Base-by-base conservation (phyloP, 495 filamentous ascomycete genomes). In the Lasiosphaeria miniovina region DNA sequence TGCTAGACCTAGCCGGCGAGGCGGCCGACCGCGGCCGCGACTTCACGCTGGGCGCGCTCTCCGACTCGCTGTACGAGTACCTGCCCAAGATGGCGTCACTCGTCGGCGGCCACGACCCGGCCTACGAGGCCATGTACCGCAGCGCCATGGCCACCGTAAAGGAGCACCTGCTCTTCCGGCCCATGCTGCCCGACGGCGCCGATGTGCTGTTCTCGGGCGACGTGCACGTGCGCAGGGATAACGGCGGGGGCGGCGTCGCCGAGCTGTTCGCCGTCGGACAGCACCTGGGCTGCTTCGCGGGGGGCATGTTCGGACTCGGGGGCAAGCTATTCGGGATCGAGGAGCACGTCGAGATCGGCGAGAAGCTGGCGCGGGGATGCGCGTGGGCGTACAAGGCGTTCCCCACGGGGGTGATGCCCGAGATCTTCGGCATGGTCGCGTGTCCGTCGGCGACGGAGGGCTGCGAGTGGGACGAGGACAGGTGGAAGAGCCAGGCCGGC, bases 1-100 rank as follows among this genome's bases (percentile, higher is more conserved):
- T 55, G 3, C 64, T 76, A 34, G 59, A 74, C 56, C 71, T 80
- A 38, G 62, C 62, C 24, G 56, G 64, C 32, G 61, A 68, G 45
- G 10, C 40, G 6, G 69, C 69, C 50, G 55, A 65, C 3, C 33
- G 49, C 7, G 71, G 74, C 34, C 69, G 56, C 52, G 62, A 66
- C 24, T 97, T 87, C 65, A 87, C 86, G 0, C 73, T 96, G n/a
- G 93, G 90, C 33, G 89, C 85, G 5, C 81, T 87, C 73, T 84
- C 89, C 14, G 93, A 96, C 71, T 93, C 89, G 3, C 80, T 88
- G 2, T 96, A 96, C 67, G 93, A 96, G 68, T 96, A 96, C 69
- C 72, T 97, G 41, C 88, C 93, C 12, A 97, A 84, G 68, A 80
- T 81, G 70, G 74, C 76, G 38, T 73, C 79, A n/a, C 49, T 76